Evolutionary conservation across 495 filamentous ascomycete species (phyloP).

Genomic region (Tuber magnatum): DNA sequence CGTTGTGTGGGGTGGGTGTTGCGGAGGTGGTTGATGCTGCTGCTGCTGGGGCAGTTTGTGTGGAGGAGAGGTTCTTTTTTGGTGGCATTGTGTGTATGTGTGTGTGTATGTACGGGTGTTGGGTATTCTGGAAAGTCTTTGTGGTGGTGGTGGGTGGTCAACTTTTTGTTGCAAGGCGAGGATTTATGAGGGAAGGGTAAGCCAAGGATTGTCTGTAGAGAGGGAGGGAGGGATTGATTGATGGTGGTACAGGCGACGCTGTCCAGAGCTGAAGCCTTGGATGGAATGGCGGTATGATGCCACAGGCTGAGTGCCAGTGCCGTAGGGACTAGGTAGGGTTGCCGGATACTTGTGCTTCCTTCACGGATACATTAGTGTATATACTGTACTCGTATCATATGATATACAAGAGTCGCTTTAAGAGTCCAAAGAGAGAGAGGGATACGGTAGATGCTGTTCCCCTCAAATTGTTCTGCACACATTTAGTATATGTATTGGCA

Average conservation of each 20-base stretch:
- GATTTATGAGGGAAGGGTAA: not conserved
- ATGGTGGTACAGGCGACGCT: slow-evolving; percentile 35
- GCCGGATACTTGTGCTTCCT: not conserved
- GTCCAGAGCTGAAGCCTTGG: slow-evolving; percentile 26
- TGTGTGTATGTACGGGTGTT: slow-evolving; percentile 1
- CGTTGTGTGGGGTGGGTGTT: slow-evolving; percentile 13
- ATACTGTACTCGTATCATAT: not conserved
- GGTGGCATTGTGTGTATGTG: slow-evolving; percentile 25
- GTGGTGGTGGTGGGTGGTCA: slow-evolving; percentile 4
- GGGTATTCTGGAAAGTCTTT: slow-evolving; percentile 16
- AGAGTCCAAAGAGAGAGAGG: not conserved
- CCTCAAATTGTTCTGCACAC: not conserved
- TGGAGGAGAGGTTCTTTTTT: slow-evolving; percentile 27
- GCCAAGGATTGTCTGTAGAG: not conserved
- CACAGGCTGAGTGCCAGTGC: too few species aligned
- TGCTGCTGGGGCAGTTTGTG: slow-evolving; percentile 11
- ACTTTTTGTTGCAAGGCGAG: not conserved
- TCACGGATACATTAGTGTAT: not conserved
- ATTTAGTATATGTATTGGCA: not conserved
- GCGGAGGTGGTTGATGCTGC: not conserved
- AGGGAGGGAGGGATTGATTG: not conserved
- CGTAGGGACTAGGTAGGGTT: not conserved
- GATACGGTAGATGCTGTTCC: not conserved
- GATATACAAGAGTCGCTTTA: not conserved
- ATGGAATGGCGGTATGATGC: not conserved